A percentile compares a stretch with the other conserved stretches of the same genome.
phyloP scores from a whole-genome alignment of 2,329 filamentous ascomycete species.

The Ilyonectria mors-panacis region DNA sequence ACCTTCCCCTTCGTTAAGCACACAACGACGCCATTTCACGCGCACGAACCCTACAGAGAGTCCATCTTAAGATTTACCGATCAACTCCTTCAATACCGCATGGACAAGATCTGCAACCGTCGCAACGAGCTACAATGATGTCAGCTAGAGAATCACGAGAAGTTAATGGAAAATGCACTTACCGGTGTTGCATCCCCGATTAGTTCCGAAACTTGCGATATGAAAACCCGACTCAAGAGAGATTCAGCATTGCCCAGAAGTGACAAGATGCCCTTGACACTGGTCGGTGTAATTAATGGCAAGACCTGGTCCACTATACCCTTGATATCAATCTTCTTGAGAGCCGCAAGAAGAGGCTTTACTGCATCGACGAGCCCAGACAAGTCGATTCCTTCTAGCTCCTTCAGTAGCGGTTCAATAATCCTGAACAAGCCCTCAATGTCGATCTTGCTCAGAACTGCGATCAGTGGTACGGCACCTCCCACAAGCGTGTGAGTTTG shows the following conservation, averaged over 20 bases:
- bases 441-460: conserved; percentile 54
- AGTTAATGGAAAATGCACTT: background rate
- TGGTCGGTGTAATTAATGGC: conserved; percentile 58
- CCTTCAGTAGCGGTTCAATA: conserved; percentile 54
- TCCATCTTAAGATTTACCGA: conserved; percentile 27
- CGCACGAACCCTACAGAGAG: no score
- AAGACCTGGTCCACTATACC: conserved; percentile 54
- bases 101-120: conserved; percentile 52
- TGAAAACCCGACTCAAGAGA: conserved; percentile 57
- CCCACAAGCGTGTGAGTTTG: conserved; percentile 57
- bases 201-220: conserved; percentile 59
- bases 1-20: no score
- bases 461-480: conserved; percentile 56
- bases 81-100: conserved; percentile 50
- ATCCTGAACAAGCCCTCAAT: conserved; percentile 54
- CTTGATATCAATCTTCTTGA: conserved; percentile 57
- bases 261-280: conserved; percentile 54
- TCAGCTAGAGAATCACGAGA: background rate
- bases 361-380: conserved; percentile 52
- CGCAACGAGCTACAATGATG: conserved; percentile 49
- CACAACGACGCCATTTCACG: no score
- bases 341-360: conserved; percentile 54
- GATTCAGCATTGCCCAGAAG: conserved; percentile 57
- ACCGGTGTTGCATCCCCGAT: conserved; percentile 51
- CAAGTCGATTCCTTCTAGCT: conserved; percentile 54